Evolutionary conservation across 176 grass and related monocot genomes (phyloP).

Genomic region (Cocos nucifera): DNA sequence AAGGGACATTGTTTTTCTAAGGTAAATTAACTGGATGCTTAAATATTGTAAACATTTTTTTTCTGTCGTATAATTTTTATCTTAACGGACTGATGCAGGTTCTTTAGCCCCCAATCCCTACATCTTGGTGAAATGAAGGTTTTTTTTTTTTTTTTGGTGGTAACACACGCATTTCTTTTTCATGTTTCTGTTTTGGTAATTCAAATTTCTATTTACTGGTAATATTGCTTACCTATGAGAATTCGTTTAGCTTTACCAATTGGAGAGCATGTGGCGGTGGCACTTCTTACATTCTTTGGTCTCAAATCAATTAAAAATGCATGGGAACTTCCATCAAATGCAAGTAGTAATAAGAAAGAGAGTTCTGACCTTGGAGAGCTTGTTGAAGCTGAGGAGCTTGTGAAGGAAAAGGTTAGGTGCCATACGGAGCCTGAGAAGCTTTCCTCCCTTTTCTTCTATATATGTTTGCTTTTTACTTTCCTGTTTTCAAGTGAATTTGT

Average conservation of each 20-base stretch:
- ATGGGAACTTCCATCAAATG: constrained; percentile 47
- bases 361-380: constrained; percentile 73
- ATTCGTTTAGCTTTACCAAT: constrained; percentile 62
- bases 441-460: background rate
- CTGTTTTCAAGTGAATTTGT: no score
- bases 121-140: no score
- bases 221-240: constrained; percentile 16
- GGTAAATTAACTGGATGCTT: no score
- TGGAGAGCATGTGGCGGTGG: constrained; percentile 88
- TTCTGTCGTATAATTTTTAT: no score
- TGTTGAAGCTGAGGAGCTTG: constrained; percentile 91
- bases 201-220: background rate
- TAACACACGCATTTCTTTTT: background rate
- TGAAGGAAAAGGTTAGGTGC: constrained; percentile 77
- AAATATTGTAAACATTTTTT: no score
- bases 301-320: constrained; percentile 96
- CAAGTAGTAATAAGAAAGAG: constrained; percentile 26
- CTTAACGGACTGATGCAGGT: background rate
- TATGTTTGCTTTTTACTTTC: no score
- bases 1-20: no score
- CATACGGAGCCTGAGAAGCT: constrained; percentile 1
- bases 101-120: no score
- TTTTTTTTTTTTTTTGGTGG: no score
- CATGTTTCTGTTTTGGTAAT: background rate
- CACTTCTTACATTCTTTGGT: constrained; percentile 84